Conservation (phyloP, 257 asterid species). For the Plantago major region DNA sequence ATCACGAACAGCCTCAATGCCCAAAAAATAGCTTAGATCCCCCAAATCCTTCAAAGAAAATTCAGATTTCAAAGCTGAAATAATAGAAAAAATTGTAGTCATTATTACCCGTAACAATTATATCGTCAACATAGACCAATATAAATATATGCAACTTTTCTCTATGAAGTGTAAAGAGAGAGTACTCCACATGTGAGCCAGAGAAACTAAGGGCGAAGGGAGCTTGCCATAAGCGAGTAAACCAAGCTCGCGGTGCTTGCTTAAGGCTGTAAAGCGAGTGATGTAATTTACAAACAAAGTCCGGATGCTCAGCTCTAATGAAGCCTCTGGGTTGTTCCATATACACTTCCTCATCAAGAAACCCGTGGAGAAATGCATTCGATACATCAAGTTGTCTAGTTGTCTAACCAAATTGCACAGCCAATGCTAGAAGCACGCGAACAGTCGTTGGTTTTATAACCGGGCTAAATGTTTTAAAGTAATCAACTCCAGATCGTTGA, state of each 20-base stretch:
- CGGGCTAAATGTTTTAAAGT: too few relatives aligned
- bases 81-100: neutral
- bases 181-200: neutral
- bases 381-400: too few relatives aligned
- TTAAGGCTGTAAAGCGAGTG: neutral
- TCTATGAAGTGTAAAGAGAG: neutral
- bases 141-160: neutral
- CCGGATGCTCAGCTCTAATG: neutral
- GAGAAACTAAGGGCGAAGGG: neutral
- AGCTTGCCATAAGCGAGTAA: neutral
- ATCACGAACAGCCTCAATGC: neutral
- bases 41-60: neutral
- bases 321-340: constrained; percentile 23
- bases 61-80: neutral
- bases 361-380: too few relatives aligned
- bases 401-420: too few relatives aligned
- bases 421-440: too few relatives aligned
- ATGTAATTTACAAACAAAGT: neutral
- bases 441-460: too few relatives aligned
- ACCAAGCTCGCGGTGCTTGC: neutral
- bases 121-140: neutral
- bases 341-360: too few relatives aligned
- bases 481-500: too few relatives aligned
- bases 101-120: neutral
- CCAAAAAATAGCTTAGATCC: neutral